phyloP scores from a whole-genome alignment of 345 rosid species.

The Bruguiera parviflora region DNA sequence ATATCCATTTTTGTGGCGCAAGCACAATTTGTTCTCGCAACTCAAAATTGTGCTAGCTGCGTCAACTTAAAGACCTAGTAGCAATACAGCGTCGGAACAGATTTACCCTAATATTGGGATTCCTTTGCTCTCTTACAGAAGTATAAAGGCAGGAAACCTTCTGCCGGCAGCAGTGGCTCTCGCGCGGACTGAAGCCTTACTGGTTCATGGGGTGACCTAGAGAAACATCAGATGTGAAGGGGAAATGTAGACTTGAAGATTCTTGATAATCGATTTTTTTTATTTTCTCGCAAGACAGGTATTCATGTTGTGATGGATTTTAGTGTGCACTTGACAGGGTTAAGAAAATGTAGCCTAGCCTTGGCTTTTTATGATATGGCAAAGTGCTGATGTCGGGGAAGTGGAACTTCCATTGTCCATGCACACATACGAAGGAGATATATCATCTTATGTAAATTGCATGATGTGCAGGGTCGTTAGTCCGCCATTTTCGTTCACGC shows the following conservation, averaged over 20 bases:
- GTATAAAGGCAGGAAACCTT: slow-evolving; percentile 51
- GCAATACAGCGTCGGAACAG: background rate
- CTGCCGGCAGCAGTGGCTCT: slow-evolving; percentile 49
- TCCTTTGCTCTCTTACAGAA: slow-evolving; percentile 27
- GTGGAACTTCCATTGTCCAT: too few species aligned
- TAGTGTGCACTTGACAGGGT: background rate
- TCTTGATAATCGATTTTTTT: slow-evolving; percentile 31
- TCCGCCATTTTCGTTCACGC: too few species aligned
- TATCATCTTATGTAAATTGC: too few species aligned
- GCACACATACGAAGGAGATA: too few species aligned
- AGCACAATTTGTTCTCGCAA: background rate
- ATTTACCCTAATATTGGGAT: background rate
- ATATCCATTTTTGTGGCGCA: background rate
- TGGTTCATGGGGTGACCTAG: slow-evolving; percentile 18
- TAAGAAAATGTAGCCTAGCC: too few species aligned
- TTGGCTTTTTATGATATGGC: slow-evolving; percentile 5
- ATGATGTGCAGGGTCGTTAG: too few species aligned
- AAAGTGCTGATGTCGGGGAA: slow-evolving; percentile 12
- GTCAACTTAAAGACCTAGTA: background rate
- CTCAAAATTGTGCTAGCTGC: background rate
- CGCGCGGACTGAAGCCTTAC: slow-evolving; percentile 45
- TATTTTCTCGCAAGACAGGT: slow-evolving; percentile 10
- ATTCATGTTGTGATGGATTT: slow-evolving; percentile 8
- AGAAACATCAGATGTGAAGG: slow-evolving; percentile 19
- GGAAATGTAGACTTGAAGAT: slow-evolving; percentile 25